Conservation (phyloP, 2,329 filamentous ascomycete species). For the Endoconidiophora laricicola region DNA sequence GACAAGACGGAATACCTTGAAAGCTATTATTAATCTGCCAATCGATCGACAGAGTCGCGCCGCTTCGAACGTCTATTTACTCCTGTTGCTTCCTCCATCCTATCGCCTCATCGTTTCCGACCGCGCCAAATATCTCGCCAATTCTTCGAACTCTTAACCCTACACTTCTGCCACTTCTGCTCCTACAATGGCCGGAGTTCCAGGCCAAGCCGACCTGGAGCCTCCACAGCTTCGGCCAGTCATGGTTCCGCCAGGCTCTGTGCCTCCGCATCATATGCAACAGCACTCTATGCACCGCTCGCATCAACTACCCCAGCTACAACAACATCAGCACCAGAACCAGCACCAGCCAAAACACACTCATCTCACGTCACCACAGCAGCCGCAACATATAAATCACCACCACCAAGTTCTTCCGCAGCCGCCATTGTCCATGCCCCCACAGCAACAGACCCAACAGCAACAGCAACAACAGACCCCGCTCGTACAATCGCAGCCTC, state of each 20-base stretch:
- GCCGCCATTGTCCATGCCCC: neutral
- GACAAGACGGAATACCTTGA: too few relatives aligned
- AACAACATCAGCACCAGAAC: neutral
- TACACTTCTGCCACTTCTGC: neutral
- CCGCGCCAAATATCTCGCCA: neutral
- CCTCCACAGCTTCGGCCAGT: neutral
- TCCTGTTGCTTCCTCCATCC: neutral
- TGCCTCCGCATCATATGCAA: constrained; percentile 17
- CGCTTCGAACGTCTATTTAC: neutral
- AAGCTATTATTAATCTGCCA: neutral
- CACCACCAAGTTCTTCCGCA: constrained; percentile 3
- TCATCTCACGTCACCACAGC: constrained; percentile 13
- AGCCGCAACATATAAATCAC: neutral
- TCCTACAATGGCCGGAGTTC: constrained; percentile 5
- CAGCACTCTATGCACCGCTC: constrained; percentile 14
- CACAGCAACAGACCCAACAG: neutral
- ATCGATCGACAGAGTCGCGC: neutral
- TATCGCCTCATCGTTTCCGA: neutral
- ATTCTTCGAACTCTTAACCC: neutral
- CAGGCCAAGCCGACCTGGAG: constrained; percentile 1
- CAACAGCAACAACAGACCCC: neutral
- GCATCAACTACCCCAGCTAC: neutral
- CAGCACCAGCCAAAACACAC: neutral
- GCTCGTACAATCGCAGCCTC: neutral
- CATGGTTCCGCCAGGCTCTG: constrained; percentile 4